phyloP scores from a whole-genome alignment of 2,329 filamentous ascomycete genomes.

The Raffaelea deltoideospora region DNA sequence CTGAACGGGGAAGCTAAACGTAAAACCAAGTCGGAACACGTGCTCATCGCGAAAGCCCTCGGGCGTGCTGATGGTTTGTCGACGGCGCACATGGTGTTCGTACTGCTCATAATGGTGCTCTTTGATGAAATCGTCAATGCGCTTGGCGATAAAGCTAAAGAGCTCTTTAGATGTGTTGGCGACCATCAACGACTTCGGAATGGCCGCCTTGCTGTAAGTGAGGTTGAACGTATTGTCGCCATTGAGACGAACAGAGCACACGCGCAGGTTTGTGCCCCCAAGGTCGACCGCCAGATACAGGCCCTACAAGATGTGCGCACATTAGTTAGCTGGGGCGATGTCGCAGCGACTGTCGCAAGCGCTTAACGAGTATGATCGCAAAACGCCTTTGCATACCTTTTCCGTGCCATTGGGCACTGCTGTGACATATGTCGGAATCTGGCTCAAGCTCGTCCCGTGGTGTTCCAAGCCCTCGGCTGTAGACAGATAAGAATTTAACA shows the following conservation, averaged over 20 bases:
- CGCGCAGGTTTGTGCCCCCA: conserved; percentile 96
- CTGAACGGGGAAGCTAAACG: conserved; percentile 92
- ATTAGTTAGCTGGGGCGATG: too few relatives aligned
- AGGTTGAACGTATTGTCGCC: conserved; percentile 92
- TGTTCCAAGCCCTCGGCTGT: conserved; percentile 67
- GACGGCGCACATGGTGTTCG: conserved; percentile 49
- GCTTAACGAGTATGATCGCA: neutral
- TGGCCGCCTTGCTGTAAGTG: conserved; percentile 81
- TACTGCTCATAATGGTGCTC: conserved; percentile 84
- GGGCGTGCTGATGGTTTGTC: conserved; percentile 42
- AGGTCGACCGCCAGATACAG: conserved; percentile 93
- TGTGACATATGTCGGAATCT: conserved; percentile 96
- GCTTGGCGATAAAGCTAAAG: conserved; percentile 82
- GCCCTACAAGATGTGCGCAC: conserved; percentile 57
- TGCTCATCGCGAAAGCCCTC: conserved; percentile 53
- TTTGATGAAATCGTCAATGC: conserved; percentile 79
- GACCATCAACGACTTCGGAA: conserved; percentile 80
- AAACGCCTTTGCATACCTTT: conserved; percentile 49
- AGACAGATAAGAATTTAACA: too few relatives aligned
- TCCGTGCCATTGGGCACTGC: conserved; percentile 93
- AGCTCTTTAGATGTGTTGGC: conserved; percentile 75
- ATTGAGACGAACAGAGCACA: conserved; percentile 87
- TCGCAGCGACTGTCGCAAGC: too few relatives aligned
- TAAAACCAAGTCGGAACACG: conserved; percentile 92
- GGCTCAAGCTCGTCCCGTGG: conserved; percentile 70